A percentile compares a stretch with the other conserved stretches of the same genome.
phyloP scores from a whole-genome alignment of 176 grass and related monocot genomes.

The Carex pumila region DNA sequence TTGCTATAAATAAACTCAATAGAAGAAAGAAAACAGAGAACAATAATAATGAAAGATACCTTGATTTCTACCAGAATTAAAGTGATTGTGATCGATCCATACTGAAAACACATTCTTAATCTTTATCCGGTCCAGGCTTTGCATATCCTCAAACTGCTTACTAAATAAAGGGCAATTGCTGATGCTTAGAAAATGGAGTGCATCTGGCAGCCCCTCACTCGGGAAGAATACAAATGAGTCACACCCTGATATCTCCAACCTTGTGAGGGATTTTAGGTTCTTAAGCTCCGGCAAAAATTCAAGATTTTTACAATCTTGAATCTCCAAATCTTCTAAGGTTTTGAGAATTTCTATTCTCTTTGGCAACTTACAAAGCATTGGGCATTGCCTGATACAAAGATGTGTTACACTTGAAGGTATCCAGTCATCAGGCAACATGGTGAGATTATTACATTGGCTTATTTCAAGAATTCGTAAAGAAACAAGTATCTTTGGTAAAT shows the following conservation, averaged over 20 bases:
- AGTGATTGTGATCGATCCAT: constrained; percentile 19
- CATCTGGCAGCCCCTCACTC: not conserved
- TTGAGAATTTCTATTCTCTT: constrained; percentile 12
- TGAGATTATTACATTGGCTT: constrained; percentile 21
- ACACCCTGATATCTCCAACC: constrained; percentile 36
- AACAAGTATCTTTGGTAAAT: not conserved
- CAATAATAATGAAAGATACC: not conserved
- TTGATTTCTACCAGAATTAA: not conserved
- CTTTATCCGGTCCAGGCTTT: not conserved
- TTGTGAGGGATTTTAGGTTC: not conserved
- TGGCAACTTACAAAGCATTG: constrained; percentile 20
- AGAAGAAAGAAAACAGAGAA: not conserved
- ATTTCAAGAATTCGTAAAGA: constrained; percentile 29
- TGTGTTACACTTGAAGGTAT: constrained; percentile 6
- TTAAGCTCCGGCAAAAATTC: constrained; percentile 19
- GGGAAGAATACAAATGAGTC: constrained; percentile 12
- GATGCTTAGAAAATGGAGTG: constrained; percentile 33
- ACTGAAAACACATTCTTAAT: constrained; percentile 15
- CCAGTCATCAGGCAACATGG: constrained; percentile 24
- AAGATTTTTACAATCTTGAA: constrained; percentile 24
- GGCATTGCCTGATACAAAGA: constrained; percentile 24
- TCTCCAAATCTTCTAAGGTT: constrained; percentile 35
- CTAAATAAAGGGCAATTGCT: constrained; percentile 15
- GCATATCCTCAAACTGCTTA: not conserved
- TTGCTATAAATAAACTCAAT: not conserved